Evolutionary conservation across 2,329 filamentous ascomycete genomes (phyloP).

Genomic region (Tolypocladium album): DNA sequence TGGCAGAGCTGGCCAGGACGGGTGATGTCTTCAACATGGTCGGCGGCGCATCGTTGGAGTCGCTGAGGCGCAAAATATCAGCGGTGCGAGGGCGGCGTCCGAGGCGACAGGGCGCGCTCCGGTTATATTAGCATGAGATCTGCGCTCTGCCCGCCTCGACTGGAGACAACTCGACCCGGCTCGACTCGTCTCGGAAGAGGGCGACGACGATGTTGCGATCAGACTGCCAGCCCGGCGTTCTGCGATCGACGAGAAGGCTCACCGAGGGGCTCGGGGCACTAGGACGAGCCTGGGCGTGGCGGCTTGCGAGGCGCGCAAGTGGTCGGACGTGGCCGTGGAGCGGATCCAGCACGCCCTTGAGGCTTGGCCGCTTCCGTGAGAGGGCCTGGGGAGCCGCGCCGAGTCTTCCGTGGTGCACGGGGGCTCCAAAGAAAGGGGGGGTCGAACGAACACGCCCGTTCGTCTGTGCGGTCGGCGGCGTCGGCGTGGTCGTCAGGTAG

Average conservation of each 20-base stretch:
- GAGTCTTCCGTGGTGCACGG: background rate
- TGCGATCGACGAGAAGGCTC: slow-evolving; percentile 20
- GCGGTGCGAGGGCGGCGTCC: slow-evolving; percentile 1
- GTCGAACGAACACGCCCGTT: too few species aligned
- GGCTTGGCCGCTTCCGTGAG: background rate
- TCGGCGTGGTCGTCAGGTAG: background rate
- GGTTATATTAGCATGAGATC: slow-evolving; percentile 1
- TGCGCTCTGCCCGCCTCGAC: background rate
- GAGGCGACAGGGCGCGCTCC: slow-evolving; percentile 1
- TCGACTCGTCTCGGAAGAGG: background rate
- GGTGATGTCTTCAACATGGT: slow-evolving; percentile 52
- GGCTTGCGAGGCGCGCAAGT: background rate
- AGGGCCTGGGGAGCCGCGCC: background rate
- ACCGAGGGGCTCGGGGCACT: slow-evolving; percentile 10
- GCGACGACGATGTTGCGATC: slow-evolving; percentile 8
- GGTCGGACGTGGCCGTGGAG: background rate
- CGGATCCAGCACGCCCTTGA: background rate
- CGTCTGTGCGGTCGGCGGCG: background rate
- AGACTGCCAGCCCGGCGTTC: background rate
- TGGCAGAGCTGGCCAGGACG: slow-evolving; percentile 37
- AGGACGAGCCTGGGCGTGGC: background rate
- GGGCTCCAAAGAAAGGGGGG: background rate
- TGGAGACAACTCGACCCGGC: background rate
- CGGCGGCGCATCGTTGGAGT: slow-evolving; percentile 35
- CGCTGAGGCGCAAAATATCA: slow-evolving; percentile 2